Evolutionary conservation across 2,329 filamentous ascomycete species (phyloP).

Genomic region (Penicillium verrucosum): DNA sequence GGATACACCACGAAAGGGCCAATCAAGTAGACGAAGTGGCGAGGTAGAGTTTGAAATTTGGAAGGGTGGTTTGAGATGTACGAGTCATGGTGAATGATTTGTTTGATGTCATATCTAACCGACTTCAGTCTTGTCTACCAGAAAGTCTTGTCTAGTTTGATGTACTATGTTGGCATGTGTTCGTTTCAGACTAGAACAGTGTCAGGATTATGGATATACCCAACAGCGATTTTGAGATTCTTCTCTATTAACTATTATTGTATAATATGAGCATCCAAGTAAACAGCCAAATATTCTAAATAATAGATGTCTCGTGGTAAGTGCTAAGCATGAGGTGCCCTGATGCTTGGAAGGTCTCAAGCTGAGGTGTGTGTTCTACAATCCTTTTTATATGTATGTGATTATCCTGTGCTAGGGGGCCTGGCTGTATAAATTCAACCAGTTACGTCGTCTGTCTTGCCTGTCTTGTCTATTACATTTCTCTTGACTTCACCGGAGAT

Average conservation of each 20-base stretch:
- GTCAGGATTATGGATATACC: not conserved
- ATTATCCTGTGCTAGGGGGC: not conserved
- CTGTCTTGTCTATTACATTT: not conserved
- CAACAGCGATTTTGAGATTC: not conserved
- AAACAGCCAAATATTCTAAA: not conserved
- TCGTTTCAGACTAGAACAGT: not conserved
- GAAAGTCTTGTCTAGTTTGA: not conserved
- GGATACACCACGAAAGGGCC: slow-evolving; percentile 49
- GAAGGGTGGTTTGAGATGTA: slow-evolving; percentile 54
- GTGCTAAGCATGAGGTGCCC: not conserved
- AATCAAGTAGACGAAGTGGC: slow-evolving; percentile 4
- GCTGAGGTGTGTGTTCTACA: not conserved
- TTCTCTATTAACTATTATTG: not conserved
- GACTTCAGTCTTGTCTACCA: not conserved
- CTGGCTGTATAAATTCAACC: not conserved
- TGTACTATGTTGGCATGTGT: not conserved
- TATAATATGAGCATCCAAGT: not conserved
- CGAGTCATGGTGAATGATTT: slow-evolving; percentile 1
- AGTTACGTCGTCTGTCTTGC: not conserved
- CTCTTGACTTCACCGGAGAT: not conserved
- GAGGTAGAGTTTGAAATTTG: slow-evolving; percentile 71
- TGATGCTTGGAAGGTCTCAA: not conserved
- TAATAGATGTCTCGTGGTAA: not conserved
- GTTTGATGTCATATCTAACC: not conserved
- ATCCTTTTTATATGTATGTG: not conserved